Evolutionary conservation across 805 yeast species (phyloP).

Genomic region (Candida broadrunensis): DNA sequence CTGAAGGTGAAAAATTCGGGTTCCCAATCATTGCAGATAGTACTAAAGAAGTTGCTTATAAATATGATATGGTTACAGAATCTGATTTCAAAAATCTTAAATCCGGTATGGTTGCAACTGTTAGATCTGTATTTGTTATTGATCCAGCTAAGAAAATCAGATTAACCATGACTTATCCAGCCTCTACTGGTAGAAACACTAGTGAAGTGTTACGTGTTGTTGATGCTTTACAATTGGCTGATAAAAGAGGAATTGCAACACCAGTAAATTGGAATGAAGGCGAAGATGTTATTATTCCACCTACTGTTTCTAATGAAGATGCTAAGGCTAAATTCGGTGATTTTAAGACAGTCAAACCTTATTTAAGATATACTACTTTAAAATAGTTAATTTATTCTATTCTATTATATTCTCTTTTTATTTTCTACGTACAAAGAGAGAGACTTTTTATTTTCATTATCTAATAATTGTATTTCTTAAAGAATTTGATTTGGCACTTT

Average conservation of each 20-base stretch:
- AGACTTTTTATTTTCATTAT: constrained; percentile 1
- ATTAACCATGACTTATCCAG: constrained; percentile 65
- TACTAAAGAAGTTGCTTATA: constrained; percentile 55
- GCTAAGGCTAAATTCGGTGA: constrained; percentile 61
- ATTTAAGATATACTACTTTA: constrained; percentile 53
- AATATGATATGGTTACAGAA: constrained; percentile 67
- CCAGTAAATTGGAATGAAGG: constrained; percentile 75
- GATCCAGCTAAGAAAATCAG: constrained; percentile 66
- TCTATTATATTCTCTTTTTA: constrained; percentile 4
- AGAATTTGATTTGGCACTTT: constrained; percentile 4
- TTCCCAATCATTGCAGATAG: constrained; percentile 74
- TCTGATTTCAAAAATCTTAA: constrained; percentile 64
- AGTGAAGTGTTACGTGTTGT: constrained; percentile 70
- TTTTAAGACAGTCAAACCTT: constrained; percentile 59
- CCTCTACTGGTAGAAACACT: constrained; percentile 73
- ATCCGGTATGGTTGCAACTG: constrained; percentile 60
- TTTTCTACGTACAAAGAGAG: not conserved
- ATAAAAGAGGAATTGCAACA: constrained; percentile 59
- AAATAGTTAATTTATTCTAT: not conserved
- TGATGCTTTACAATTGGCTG: constrained; percentile 67
- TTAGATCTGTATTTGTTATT: constrained; percentile 69
- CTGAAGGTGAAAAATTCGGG: constrained; percentile 48
- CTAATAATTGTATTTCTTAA: constrained; percentile 6
- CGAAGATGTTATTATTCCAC: constrained; percentile 71
- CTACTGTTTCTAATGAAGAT: constrained; percentile 56